Base-by-base conservation (phyloP, 106 monocot species). In the Dioscorea dumetorum region DNA sequence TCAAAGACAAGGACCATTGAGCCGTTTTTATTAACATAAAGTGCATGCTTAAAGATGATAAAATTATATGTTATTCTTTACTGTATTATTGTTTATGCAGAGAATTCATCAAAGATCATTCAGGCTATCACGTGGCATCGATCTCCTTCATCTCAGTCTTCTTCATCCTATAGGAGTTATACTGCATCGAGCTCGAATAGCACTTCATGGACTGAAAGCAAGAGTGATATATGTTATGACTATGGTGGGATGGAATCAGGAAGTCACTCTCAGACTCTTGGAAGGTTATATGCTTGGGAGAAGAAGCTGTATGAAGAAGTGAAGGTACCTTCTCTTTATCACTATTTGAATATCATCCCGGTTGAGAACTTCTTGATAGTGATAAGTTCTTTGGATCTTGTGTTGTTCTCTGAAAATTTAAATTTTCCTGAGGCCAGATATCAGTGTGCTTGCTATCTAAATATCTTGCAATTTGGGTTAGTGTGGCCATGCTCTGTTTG, bases 301-400 rank as follows among this genome's bases (percentile, higher is more conserved):
- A 99, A 93, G 79, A 99, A 99, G 70, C 87, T 99, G 24, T 99
- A 87, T 33, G 85, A 90, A 61, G 99, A 93, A 90, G 99, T 99
- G 19, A 99, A 99, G 99, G 99, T 99, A 79, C 14, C 20, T 54
- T 3, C 41, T 10, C 6, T 41, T 41, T 41, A 41, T 41, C 41
- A 41, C 41, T 6, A 41, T 5, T 41, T 41, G 41, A 41, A 41
- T 41, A 3, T 41, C 41, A 10, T 41, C 5, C 10, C 41, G 6
- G 41, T 41, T 6, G 6, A 41, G 6, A 41, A 41, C 10, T 41
- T 1, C 41, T 8, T 10, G 41, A 6, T 41, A 41, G 0, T 6
- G 10, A 5, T 41, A 10, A 41, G 41, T 10, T 6, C 41, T 41
- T 41, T 41, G 41, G 10, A 41, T 41, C 41, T 3, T 41, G 1